A percentile compares a stretch with the other conserved stretches of the same genome.
Evolutionary conservation across 139 green algal genomes (phyloP).

Genomic region (Coccomyxa sp.): DNA sequence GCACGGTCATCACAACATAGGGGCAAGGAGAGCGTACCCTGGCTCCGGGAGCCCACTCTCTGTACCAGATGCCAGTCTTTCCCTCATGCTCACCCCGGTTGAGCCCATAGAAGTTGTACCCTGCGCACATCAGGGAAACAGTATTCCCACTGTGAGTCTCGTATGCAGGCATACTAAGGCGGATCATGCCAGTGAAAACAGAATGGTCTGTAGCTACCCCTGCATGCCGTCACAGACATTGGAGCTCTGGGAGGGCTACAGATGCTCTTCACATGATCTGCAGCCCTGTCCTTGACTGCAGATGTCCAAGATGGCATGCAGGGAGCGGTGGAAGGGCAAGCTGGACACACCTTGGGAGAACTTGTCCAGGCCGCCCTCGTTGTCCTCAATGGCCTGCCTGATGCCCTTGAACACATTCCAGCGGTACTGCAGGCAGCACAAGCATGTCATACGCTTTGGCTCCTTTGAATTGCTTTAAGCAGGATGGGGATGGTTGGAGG

Average conservation of each 20-base stretch:
- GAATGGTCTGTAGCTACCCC: too few species aligned
- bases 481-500: not conserved
- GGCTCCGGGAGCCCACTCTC: slow-evolving; percentile 82
- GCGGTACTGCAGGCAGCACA: slow-evolving; percentile 72
- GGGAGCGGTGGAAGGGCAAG: not conserved
- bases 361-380: slow-evolving; percentile 84
- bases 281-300: too few species aligned
- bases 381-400: slow-evolving; percentile 70
- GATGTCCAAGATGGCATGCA: not conserved
- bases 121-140: slow-evolving; percentile 31
- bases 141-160: not conserved
- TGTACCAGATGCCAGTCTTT: slow-evolving; percentile 78
- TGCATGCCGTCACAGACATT: too few species aligned
- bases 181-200: too few species aligned
- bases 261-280: too few species aligned
- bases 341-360: slow-evolving; percentile 67
- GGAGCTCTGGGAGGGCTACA: too few species aligned
- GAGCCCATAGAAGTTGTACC: slow-evolving; percentile 81
- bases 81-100: slow-evolving; percentile 81
- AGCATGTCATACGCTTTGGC: not conserved
- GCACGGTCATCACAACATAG: not conserved
- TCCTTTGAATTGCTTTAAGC: not conserved
- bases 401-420: slow-evolving; percentile 82
- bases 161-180: not conserved
- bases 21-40: slow-evolving; percentile 42